These are phyloP conservation scores for Leccinellum albellum DNA, from an alignment of 768 basidiomycete genomes.

Conservation along the genomic window DNA sequence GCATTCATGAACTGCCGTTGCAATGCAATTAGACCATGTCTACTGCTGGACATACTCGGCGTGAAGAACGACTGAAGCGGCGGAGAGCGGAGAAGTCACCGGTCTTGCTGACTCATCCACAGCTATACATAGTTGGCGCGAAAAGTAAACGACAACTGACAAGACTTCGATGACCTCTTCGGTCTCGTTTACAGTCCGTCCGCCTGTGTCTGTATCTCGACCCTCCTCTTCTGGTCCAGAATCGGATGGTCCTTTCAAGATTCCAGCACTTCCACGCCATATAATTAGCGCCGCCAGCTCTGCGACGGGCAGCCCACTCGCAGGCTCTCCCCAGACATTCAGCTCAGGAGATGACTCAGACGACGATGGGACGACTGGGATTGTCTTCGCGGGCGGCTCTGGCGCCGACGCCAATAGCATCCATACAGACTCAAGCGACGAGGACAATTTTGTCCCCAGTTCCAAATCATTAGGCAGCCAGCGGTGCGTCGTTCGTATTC, in stretches of 20 bases:
- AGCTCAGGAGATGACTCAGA: conserved; percentile 28
- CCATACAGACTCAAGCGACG: conserved; percentile 49
- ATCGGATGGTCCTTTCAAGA: conserved; percentile 55
- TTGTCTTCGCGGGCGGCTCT: conserved; percentile 19
- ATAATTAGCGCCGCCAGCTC: conserved; percentile 39
- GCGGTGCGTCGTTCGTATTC: conserved; percentile 66
- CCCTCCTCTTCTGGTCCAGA: conserved; percentile 61
- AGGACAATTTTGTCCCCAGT: conserved; percentile 66
- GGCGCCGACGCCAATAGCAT: conserved; percentile 27
- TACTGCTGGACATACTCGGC: conserved; percentile 2
- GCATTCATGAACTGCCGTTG: neutral
- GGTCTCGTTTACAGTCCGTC: conserved; percentile 82
- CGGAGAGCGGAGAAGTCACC: neutral
- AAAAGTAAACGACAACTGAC: neutral
- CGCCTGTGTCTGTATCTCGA: conserved; percentile 50
- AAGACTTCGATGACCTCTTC: conserved; percentile 35
- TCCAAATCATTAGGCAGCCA: conserved; percentile 72
- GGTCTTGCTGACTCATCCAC: neutral
- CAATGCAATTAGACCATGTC: neutral
- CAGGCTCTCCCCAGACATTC: conserved; percentile 43
- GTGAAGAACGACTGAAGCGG: neutral
- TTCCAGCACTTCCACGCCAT: conserved; percentile 60
- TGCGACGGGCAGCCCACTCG: conserved; percentile 53
- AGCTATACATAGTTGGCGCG: neutral
- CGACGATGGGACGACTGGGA: conserved; percentile 23